These are phyloP conservation scores for Candida ascalaphidarum DNA, from an alignment of 805 yeast species.

Conservation along the genomic window DNA sequence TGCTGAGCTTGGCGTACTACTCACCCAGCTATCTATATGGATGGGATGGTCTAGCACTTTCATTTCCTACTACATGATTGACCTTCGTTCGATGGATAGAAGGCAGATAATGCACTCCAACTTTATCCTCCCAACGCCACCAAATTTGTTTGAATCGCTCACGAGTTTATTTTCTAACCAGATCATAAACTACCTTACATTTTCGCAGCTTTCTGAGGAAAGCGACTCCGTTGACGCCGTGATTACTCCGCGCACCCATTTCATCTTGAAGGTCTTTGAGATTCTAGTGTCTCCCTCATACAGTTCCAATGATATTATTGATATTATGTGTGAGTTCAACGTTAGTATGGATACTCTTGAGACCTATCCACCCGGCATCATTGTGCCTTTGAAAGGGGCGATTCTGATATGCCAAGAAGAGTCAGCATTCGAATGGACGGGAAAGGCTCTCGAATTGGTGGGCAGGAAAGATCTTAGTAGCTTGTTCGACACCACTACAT, in stretches of 20 bases:
- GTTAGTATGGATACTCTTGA: slow-evolving; percentile 47
- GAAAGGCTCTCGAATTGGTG: slow-evolving; percentile 44
- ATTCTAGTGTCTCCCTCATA: slow-evolving; percentile 46
- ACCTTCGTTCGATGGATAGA: slow-evolving; percentile 23
- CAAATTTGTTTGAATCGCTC: slow-evolving; percentile 49
- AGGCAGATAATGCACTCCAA: slow-evolving; percentile 33
- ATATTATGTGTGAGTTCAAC: slow-evolving; percentile 50
- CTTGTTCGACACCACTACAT: slow-evolving; percentile 8
- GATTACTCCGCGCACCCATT: slow-evolving; percentile 60
- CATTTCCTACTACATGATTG: slow-evolving; percentile 46
- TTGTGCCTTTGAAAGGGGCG: slow-evolving; percentile 58
- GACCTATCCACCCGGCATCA: slow-evolving; percentile 66
- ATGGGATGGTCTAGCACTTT: slow-evolving; percentile 70
- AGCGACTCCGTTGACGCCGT: slow-evolving; percentile 47
- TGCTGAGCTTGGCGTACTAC: slow-evolving; percentile 38
- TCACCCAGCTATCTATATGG: slow-evolving; percentile 57
- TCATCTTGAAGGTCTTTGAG: slow-evolving; percentile 54
- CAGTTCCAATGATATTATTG: slow-evolving; percentile 46
- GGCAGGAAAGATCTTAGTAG: slow-evolving; percentile 57
- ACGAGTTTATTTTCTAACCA: slow-evolving; percentile 37
- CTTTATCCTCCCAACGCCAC: slow-evolving; percentile 46
- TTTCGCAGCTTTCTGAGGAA: slow-evolving; percentile 62
- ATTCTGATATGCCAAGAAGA: slow-evolving; percentile 45
- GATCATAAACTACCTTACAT: slow-evolving; percentile 49
- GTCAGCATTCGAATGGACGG: slow-evolving; percentile 41